Evolutionary conservation across 192 early-diverging fungal genomes (phyloP), one percentile per base, ranked within the genome.

Genomic region (Backusella australiensis): DNA sequence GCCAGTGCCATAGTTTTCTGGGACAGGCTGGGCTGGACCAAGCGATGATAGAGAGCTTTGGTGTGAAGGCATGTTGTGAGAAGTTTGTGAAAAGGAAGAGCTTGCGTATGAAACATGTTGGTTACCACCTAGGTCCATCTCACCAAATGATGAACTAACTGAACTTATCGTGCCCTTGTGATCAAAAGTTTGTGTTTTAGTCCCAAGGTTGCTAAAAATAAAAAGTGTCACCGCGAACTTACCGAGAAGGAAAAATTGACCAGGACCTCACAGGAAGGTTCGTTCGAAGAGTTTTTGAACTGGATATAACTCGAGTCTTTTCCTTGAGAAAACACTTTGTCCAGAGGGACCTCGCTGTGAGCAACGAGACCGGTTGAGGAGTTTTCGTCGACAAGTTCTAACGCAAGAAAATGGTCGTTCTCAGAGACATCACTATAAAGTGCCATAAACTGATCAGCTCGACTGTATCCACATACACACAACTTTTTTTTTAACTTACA

Each of bases 371-470:
- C 35, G 6, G 63, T 36, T 21, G 35, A 36, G 7, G 78, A 44
- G 38, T 63, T 75, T 46, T 83, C 82, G 32, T 83, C 72, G 35
- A 83, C 72, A 2, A 83, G 26, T 34, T 83, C 82, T 7, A 83
- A 72, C 29, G 76, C 36, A 7, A 83, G 67, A 14, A 12, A 21
- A 2, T 41, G 71, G 19, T 80, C 38, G 6, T 71, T 70, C 11
- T 72, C 71, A 44, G 77, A 39, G 1, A 83, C 46, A 44, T 75
- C 63, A 39, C 76, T 81, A 75, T 17, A 74, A 21, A 38, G 65
- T 34, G 1, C 15, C 8, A 29, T 1, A 21, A 2, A 29, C 75
- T 29, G 44, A 67, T 32, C 15, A 42, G 46, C 12, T 3, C 9
- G 38, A n/a, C 4, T 49, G 19, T 17, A n/a, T 2, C 15, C 12